These are phyloP conservation scores for Chenopodium suecicum DNA, from an alignment of 148 eudicot genomes.

Conservation along the genomic window DNA sequence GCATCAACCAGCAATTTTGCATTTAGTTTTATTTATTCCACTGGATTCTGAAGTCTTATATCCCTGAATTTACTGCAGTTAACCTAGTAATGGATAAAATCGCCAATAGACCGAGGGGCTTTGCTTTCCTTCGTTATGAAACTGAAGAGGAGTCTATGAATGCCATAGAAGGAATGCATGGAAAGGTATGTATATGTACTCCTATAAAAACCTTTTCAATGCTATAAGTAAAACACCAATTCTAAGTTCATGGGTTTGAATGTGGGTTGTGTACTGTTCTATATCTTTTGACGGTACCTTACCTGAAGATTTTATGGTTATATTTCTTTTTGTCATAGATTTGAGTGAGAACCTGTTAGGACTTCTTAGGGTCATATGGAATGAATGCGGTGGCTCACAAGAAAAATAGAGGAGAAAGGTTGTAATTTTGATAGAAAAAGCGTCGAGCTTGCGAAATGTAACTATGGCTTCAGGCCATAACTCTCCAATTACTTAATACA, in stretches of 20 bases:
- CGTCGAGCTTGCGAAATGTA: too few relatives aligned
- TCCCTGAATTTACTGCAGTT: constrained; percentile 40
- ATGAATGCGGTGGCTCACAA: too few relatives aligned
- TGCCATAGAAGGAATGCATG: constrained; percentile 90
- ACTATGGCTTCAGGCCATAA: too few relatives aligned
- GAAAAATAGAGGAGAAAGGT: too few relatives aligned
- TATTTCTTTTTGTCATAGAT: not conserved
- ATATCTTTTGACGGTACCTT: not conserved
- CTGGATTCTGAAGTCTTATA: constrained; percentile 5
- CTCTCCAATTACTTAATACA: too few relatives aligned
- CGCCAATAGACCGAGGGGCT: constrained; percentile 87
- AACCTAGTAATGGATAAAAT: constrained; percentile 81
- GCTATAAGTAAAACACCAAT: not conserved
- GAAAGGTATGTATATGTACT: constrained; percentile 58
- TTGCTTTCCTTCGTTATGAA: constrained; percentile 75
- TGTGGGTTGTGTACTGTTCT: not conserved
- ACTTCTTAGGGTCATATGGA: not conserved
- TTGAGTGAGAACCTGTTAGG: not conserved
- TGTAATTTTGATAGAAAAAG: too few relatives aligned
- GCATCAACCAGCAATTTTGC: not conserved
- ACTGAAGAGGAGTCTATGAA: constrained; percentile 72
- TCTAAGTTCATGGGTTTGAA: not conserved
- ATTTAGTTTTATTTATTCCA: not conserved
- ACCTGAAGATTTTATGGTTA: not conserved
- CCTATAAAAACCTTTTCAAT: not conserved